phyloP scores from a whole-genome alignment of 331 rosid species.

The Phaseolus coccineus region DNA sequence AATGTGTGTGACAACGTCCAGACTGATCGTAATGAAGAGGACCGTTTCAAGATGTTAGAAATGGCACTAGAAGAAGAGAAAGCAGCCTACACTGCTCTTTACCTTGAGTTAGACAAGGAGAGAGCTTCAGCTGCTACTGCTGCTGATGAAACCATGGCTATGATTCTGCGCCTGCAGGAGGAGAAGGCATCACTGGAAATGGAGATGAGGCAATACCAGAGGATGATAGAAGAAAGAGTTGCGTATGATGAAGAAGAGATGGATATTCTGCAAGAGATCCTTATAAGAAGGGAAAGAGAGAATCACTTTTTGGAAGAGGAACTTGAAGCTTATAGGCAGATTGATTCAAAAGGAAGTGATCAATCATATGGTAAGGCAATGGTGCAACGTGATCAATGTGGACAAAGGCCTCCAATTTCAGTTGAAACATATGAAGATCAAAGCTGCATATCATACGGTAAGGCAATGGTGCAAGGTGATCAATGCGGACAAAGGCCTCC shows the following conservation, averaged over 20 bases:
- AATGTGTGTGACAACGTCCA: slow-evolving; percentile 42
- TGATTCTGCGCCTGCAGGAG: slow-evolving; percentile 80
- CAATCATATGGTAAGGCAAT: slow-evolving; percentile 45
- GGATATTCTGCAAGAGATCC: slow-evolving; percentile 73
- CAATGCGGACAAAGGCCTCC: slow-evolving; percentile 49
- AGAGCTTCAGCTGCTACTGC: slow-evolving; percentile 70
- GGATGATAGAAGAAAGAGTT: slow-evolving; percentile 77
- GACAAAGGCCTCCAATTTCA: slow-evolving; percentile 44
- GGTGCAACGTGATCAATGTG: slow-evolving; percentile 47
- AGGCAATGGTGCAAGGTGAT: slow-evolving; percentile 42
- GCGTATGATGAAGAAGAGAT: slow-evolving; percentile 88
- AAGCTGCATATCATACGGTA: background rate
- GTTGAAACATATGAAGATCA: slow-evolving; percentile 44
- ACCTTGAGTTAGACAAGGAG: slow-evolving; percentile 88
- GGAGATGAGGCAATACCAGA: slow-evolving; percentile 71
- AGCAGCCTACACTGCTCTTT: slow-evolving; percentile 64
- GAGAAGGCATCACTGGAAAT: slow-evolving; percentile 74
- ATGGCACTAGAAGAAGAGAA: slow-evolving; percentile 69
- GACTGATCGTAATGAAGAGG: slow-evolving; percentile 51
- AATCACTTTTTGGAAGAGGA: slow-evolving; percentile 71
- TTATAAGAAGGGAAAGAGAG: slow-evolving; percentile 78
- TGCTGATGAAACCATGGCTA: slow-evolving; percentile 92
- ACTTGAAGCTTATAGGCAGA: slow-evolving; percentile 71
- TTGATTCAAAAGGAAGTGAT: slow-evolving; percentile 48
- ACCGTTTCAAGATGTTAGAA: slow-evolving; percentile 56